phyloP scores from a whole-genome alignment of 768 basidiomycete species.

The Polyporus arcularius region DNA sequence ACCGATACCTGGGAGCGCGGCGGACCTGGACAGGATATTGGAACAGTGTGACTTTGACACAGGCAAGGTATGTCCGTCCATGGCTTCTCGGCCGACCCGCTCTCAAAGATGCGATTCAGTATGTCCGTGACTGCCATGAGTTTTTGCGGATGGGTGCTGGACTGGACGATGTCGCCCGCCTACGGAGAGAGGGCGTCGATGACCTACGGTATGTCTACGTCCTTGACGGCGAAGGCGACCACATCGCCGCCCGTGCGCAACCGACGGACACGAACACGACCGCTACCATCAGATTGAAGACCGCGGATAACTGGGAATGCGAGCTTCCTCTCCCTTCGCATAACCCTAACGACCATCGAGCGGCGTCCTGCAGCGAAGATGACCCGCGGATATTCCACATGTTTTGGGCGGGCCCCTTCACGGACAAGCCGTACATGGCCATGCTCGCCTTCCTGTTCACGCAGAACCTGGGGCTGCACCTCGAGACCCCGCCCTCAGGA shows the following conservation, averaged over 20 bases:
- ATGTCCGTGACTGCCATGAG: constrained; percentile 95
- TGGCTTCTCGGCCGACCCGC: constrained; percentile 5
- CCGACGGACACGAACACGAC: constrained; percentile 15
- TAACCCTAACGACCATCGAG: constrained; percentile 48
- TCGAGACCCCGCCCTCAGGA: constrained; percentile 48
- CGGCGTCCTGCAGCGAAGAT: constrained; percentile 75
- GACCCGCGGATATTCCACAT: constrained; percentile 93
- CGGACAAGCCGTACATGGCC: constrained; percentile 97
- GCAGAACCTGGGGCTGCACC: constrained; percentile 87
- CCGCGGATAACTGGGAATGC: constrained; percentile 50
- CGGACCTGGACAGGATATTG: constrained; percentile 90
- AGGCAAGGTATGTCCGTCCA: constrained; percentile 53
- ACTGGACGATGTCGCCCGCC: constrained; percentile 78
- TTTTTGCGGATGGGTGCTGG: constrained; percentile 88
- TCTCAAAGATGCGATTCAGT: constrained; percentile 45
- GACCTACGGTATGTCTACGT: constrained; percentile 87
- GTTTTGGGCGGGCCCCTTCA: constrained; percentile 99
- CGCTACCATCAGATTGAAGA: constrained; percentile 25
- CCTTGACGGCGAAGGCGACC: constrained; percentile 52
- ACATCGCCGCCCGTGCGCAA: constrained; percentile 34
- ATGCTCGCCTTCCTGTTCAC: constrained; percentile 96
- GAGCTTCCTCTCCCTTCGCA: constrained; percentile 50
- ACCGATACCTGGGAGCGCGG: constrained; percentile 79
- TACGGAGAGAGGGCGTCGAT: constrained; percentile 74
- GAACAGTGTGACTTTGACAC: constrained; percentile 89